Conservation (phyloP, 2,329 filamentous ascomycete species). For the Fusarium liriodendri region DNA sequence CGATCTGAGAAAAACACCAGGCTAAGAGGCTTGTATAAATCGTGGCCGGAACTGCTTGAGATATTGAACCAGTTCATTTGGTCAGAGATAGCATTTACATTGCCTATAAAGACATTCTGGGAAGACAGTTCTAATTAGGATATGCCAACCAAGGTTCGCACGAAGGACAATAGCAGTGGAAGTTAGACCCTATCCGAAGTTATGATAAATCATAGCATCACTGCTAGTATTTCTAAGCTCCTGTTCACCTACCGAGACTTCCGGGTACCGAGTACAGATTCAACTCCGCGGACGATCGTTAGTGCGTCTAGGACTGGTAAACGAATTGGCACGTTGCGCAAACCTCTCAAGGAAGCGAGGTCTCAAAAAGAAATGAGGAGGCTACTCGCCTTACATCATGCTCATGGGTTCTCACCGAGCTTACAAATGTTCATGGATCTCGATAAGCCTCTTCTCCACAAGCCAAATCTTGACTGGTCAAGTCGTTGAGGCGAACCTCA, state of each 20-base stretch:
- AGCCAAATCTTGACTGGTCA: background rate
- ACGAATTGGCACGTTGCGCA: no score
- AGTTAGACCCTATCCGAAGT: background rate
- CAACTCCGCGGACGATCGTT: background rate
- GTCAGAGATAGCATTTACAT: conserved; percentile 52
- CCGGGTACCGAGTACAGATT: background rate
- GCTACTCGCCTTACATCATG: background rate
- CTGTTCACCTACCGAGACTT: background rate
- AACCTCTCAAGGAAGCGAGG: background rate
- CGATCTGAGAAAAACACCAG: conserved; percentile 23
- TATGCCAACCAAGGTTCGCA: no score
- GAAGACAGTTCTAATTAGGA: conserved; percentile 28
- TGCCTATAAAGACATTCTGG: conserved; percentile 48
- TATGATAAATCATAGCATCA: background rate
- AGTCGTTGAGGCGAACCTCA: background rate
- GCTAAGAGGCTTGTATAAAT: conserved; percentile 34
- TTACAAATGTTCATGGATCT: background rate
- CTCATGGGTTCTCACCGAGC: background rate
- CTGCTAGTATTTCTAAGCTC: background rate
- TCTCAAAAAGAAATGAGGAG: background rate
- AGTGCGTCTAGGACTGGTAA: background rate
- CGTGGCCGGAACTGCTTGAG: conserved; percentile 47
- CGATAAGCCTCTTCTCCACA: background rate
- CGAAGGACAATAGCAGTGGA: background rate
- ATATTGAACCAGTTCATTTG: conserved; percentile 52